Percentiles rank a stretch among this genome's conserved stretches.
phyloP scores from a whole-genome alignment of 345 rosid species.

The Ricinus communis region DNA sequence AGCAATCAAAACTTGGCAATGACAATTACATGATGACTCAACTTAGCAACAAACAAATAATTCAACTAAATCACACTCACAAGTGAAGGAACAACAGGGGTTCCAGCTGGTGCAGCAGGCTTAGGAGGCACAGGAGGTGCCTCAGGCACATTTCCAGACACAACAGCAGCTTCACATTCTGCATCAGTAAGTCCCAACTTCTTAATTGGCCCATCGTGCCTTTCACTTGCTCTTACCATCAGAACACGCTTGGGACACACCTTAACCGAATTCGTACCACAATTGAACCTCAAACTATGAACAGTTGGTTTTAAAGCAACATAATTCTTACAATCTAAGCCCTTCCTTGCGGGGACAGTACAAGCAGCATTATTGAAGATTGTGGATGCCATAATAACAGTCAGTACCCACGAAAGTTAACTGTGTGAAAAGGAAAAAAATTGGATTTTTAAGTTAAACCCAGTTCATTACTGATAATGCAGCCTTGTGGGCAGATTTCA shows the following conservation, averaged over 20 bases:
- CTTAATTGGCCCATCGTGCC: constrained; percentile 10
- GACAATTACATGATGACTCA: neutral
- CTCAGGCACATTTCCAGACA: constrained; percentile 72
- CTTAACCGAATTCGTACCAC: neutral
- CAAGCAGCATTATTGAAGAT: constrained; percentile 17
- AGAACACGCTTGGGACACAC: constrained; percentile 3
- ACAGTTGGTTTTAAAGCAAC: constrained; percentile 17
- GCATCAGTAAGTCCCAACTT: constrained; percentile 50
- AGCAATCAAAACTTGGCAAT: neutral
- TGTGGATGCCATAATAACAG: constrained; percentile 30
- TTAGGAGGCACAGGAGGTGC: constrained; percentile 82
- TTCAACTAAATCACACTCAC: constrained; percentile 39
- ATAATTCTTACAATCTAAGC: constrained; percentile 22
- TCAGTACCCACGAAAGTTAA: neutral
- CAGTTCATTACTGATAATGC: neutral
- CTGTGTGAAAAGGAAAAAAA: neutral
- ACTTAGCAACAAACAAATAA: neutral
- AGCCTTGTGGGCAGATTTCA: too few species aligned
- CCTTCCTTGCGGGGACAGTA: constrained; percentile 17
- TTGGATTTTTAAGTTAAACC: neutral
- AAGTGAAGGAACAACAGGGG: constrained; percentile 62
- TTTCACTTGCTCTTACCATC: constrained; percentile 16
- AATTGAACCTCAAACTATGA: constrained; percentile 2
- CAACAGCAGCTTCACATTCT: constrained; percentile 87
- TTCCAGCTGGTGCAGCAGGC: constrained; percentile 77